Percentiles rank a stretch among this genome's conserved stretches.
These are phyloP conservation scores for Quambalaria eucalypti DNA, from an alignment of 1,284 basidiomycete genomes.

Conservation along the genomic window DNA sequence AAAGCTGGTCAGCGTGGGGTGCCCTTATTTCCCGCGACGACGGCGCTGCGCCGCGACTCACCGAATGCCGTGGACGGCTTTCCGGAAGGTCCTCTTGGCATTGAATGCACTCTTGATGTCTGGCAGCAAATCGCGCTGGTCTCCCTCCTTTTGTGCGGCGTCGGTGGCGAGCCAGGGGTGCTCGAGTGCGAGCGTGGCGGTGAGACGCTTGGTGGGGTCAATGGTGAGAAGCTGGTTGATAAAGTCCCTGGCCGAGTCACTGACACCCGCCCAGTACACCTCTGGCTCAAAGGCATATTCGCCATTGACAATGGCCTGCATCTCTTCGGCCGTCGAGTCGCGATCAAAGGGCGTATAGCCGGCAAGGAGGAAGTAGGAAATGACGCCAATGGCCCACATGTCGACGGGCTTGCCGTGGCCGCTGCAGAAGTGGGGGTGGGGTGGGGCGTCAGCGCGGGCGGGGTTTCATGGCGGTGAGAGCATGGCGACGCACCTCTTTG, in stretches of 20 bases:
- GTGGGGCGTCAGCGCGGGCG: no score
- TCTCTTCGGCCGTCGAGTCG: slow-evolving; percentile 43
- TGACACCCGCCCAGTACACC: slow-evolving; percentile 41
- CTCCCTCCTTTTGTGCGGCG: slow-evolving; percentile 8
- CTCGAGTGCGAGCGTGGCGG: slow-evolving; percentile 31
- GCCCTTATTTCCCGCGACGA: neutral
- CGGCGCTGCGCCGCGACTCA: neutral
- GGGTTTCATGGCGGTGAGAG: no score
- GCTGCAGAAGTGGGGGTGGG: slow-evolving; percentile 46
- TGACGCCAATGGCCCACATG: slow-evolving; percentile 53
- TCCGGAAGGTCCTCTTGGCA: slow-evolving; percentile 41
- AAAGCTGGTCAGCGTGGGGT: neutral
- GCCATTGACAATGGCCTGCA: slow-evolving; percentile 44
- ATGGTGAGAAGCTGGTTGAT: slow-evolving; percentile 40
- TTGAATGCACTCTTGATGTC: slow-evolving; percentile 46
- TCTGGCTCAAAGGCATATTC: slow-evolving; percentile 42
- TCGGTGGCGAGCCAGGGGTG: slow-evolving; percentile 32
- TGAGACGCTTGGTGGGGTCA: slow-evolving; percentile 30
- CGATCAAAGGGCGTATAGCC: slow-evolving; percentile 46
- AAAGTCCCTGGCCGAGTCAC: slow-evolving; percentile 36
- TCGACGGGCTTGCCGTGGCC: slow-evolving; percentile 95
- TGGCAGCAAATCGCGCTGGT: slow-evolving; percentile 39
- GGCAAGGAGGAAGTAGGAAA: slow-evolving; percentile 45
- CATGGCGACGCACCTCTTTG: slow-evolving; percentile 53
- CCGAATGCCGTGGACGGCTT: slow-evolving; percentile 44